These are phyloP conservation scores for Ogataea siamensis DNA, from an alignment of 805 yeast genomes.

Conservation along the genomic window DNA sequence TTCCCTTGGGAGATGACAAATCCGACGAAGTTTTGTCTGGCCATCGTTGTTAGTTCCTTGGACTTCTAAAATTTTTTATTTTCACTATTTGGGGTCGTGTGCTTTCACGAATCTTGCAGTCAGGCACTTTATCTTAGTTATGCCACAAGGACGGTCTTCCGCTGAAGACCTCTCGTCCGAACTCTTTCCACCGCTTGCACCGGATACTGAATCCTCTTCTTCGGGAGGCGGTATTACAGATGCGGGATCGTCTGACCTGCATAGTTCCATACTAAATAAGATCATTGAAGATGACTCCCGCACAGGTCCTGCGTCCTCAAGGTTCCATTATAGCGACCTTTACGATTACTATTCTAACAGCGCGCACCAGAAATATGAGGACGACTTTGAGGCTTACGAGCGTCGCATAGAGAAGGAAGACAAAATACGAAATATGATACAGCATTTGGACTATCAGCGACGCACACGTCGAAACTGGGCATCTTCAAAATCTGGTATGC, in stretches of 20 bases:
- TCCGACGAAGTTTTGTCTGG: constrained; percentile 87
- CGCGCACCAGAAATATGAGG: constrained; percentile 7
- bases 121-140: neutral
- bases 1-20: constrained; percentile 94
- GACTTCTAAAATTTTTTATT: constrained; percentile 1
- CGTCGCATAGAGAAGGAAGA: constrained; percentile 27
- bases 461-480: neutral
- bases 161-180: constrained; percentile 5
- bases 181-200: constrained; percentile 4
- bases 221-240: too few species aligned
- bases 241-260: constrained; percentile 4
- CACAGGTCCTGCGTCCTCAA: constrained; percentile 3
- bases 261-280: constrained; percentile 5
- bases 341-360: constrained; percentile 22
- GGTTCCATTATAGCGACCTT: constrained; percentile 24
- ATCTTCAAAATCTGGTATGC: neutral
- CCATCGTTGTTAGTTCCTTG: constrained; percentile 45
- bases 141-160: constrained; percentile 5
- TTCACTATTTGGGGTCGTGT: constrained; percentile 6
- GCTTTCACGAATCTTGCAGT: neutral
- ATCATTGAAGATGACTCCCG: neutral
- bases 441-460: constrained; percentile 8
- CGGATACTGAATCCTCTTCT: too few species aligned
- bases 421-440: constrained; percentile 20
- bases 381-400: constrained; percentile 34